phyloP scores from a whole-genome alignment of 495 filamentous ascomycete species.

The Penicillium turbatum region DNA sequence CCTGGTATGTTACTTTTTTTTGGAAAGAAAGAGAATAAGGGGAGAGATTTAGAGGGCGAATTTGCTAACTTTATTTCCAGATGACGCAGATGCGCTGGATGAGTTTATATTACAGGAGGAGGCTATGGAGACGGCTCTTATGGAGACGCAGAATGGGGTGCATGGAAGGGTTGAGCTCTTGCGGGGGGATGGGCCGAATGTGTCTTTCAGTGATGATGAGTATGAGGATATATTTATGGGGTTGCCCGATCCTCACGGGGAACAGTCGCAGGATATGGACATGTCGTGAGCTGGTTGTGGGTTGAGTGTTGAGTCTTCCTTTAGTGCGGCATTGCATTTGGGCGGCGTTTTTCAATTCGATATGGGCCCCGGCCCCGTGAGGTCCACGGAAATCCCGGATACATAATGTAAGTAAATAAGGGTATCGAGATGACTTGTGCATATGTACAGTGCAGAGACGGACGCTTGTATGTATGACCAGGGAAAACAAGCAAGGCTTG shows the following conservation, averaged over 20 bases:
- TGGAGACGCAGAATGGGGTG: constrained; percentile 2
- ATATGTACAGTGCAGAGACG: constrained; percentile 28
- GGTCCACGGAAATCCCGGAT: not conserved
- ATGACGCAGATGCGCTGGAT: constrained; percentile 37
- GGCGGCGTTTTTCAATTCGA: constrained; percentile 12
- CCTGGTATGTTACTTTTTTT: constrained; percentile 21
- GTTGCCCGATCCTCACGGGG: constrained; percentile 21
- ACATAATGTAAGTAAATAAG: constrained; percentile 20
- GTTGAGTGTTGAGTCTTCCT: not conserved
- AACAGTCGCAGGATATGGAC: constrained; percentile 37
- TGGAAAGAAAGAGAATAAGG: constrained; percentile 1
- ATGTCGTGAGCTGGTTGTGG: constrained; percentile 30
- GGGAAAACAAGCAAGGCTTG: not conserved
- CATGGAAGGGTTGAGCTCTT: not conserved
- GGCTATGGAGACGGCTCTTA: constrained; percentile 27
- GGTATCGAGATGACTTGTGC: constrained; percentile 23
- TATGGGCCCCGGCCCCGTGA: no score
- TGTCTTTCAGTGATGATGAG: constrained; percentile 51
- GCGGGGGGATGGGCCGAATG: constrained; percentile 9
- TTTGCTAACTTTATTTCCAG: not conserved
- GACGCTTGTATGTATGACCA: constrained; percentile 9
- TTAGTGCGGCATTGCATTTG: constrained; percentile 16
- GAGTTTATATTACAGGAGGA: constrained; percentile 33
- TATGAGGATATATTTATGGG: constrained; percentile 51
- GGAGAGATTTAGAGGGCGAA: not conserved